Evolutionary conservation across 2,329 filamentous ascomycete species (phyloP).

Genomic region (Verticillium nonalfalfae): DNA sequence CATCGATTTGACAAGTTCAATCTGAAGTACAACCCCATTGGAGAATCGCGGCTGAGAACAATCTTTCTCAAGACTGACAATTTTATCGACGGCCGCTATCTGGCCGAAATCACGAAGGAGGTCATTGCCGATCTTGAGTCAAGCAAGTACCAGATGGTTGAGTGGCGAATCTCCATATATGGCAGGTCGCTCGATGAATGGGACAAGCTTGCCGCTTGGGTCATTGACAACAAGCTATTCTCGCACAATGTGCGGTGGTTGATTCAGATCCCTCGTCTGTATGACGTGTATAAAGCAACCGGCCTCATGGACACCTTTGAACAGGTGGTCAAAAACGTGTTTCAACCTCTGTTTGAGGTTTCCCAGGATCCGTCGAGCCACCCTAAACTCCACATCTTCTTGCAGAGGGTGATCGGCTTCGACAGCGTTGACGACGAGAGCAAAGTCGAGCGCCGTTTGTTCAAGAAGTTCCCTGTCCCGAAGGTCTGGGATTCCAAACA

Average conservation of each 20-base stretch:
- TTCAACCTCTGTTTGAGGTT: conserved; percentile 90
- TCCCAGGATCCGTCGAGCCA: conserved; percentile 81
- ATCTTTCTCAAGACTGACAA: conserved; percentile 99
- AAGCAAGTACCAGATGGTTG: conserved; percentile 99
- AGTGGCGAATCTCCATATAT: conserved; percentile 98
- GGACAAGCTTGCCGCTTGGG: conserved; percentile 97
- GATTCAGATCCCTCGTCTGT: conserved; percentile 89
- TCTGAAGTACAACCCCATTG: conserved; percentile 95
- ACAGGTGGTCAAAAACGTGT: conserved; percentile 84
- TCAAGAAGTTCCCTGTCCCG: conserved; percentile 89
- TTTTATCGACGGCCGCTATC: conserved; percentile 88
- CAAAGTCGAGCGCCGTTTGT: conserved; percentile 90
- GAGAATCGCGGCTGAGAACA: conserved; percentile 90
- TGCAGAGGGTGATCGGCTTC: conserved; percentile 93
- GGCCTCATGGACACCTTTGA: conserved; percentile 85
- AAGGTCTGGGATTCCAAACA: conserved; percentile 85
- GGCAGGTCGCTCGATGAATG: conserved; percentile 88
- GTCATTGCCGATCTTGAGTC: conserved; percentile 96
- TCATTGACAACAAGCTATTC: conserved; percentile 96
- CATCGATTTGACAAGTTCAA: conserved; percentile 99
- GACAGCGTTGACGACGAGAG: conserved; percentile 98
- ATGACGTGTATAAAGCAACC: conserved; percentile 90
- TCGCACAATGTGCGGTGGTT: conserved; percentile 98
- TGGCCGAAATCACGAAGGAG: conserved; percentile 96
- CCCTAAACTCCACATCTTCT: conserved; percentile 88